These are phyloP conservation scores for Coprinopsis cinerea DNA, from an alignment of 768 basidiomycete species.

Conservation along the genomic window DNA sequence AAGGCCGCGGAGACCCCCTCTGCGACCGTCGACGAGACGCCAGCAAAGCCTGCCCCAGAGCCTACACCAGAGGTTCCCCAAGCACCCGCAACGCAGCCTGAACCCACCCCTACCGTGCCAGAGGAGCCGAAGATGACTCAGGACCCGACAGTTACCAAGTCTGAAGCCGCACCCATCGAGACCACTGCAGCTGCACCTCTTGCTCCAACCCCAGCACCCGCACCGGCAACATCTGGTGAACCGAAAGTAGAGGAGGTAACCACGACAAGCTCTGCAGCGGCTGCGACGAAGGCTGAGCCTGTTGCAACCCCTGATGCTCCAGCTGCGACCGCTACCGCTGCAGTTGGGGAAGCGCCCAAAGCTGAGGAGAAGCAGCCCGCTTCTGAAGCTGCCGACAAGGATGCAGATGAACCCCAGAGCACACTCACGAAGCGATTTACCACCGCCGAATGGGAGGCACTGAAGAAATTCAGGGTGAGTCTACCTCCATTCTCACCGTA, in stretches of 20 bases:
- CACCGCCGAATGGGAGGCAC: slow-evolving; percentile 61
- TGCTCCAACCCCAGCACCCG: too few relatives aligned
- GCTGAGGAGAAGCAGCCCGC: neutral
- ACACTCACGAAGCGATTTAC: slow-evolving; percentile 65
- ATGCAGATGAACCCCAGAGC: slow-evolving; percentile 56
- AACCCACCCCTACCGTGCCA: slow-evolving; percentile 4
- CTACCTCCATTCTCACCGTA: neutral
- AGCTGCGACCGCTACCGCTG: slow-evolving; percentile 9
- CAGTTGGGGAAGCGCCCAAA: slow-evolving; percentile 7
- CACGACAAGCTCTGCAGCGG: slow-evolving; percentile 11
- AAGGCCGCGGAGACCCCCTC: too few relatives aligned
- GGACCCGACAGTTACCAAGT: too few relatives aligned
- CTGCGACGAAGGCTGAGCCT: slow-evolving; percentile 15
- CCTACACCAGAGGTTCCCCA: neutral
- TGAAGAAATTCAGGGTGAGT: slow-evolving; percentile 62
- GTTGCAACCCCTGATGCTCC: slow-evolving; percentile 13
- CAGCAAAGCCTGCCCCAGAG: neutral
- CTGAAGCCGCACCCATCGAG: too few relatives aligned
- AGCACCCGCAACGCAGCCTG: neutral
- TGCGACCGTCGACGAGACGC: neutral
- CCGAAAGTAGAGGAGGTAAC: too few relatives aligned
- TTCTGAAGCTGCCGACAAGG: slow-evolving; percentile 14
- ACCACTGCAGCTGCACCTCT: slow-evolving; percentile 13
- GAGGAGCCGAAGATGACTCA: too few relatives aligned
- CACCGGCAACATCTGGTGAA: too few relatives aligned